phyloP scores from a whole-genome alignment of 805 yeast species.

The Starmerella asiatica region DNA sequence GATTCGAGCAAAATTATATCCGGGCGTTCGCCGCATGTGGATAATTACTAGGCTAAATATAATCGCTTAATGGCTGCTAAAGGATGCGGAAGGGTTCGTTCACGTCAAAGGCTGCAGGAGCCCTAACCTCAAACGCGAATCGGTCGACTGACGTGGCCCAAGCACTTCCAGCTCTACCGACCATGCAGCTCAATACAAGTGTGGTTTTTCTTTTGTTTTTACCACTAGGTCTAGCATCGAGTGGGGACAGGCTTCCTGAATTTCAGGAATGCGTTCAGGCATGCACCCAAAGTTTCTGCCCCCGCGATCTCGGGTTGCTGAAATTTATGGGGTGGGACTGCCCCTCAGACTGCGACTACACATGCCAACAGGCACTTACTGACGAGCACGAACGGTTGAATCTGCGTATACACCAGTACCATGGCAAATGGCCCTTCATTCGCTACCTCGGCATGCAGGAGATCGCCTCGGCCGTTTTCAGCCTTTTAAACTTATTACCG shows the following conservation, averaged over 20 bases:
- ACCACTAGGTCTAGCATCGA: constrained; percentile 28
- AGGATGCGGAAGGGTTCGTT: too few species aligned
- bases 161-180: too few species aligned
- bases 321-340: constrained; percentile 58
- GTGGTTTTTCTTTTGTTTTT: too few species aligned
- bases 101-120: too few species aligned
- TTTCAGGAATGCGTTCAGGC: constrained; percentile 34
- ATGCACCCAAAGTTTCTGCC: constrained; percentile 30
- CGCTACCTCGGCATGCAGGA: constrained; percentile 77
- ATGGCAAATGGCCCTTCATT: constrained; percentile 94
- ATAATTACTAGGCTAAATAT: too few species aligned
- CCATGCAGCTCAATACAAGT: too few species aligned
- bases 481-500: constrained; percentile 55
- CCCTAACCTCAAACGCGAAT: too few species aligned
- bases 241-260: constrained; percentile 39
- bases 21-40: too few species aligned
- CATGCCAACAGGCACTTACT: constrained; percentile 73
- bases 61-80: too few species aligned
- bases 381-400: constrained; percentile 33
- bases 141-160: too few species aligned
- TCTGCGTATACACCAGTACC: constrained; percentile 66
- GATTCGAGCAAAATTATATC: too few species aligned
- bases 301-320: constrained; percentile 29
- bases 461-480: constrained; percentile 62
- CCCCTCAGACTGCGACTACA: constrained; percentile 74